Conservation (phyloP, 495 filamentous ascomycete species). For the Choiromyces venosus region DNA sequence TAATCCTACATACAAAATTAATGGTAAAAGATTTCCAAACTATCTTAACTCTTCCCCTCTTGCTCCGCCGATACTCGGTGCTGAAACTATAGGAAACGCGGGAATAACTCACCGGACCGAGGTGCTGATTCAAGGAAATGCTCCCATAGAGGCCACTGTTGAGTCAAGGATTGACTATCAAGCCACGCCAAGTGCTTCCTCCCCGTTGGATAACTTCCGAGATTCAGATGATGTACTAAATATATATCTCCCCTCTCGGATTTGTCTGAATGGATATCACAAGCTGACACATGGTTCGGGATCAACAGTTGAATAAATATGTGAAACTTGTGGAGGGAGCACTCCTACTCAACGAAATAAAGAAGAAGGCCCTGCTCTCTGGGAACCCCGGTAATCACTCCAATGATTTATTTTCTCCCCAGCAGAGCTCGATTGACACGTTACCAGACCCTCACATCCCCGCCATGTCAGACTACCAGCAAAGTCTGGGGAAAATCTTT, state of each 20-base stretch:
- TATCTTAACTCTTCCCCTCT: neutral
- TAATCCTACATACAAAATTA: neutral
- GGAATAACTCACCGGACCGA: neutral
- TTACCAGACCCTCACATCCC: neutral
- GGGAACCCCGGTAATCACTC: neutral
- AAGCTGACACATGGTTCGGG: neutral
- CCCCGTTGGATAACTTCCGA: neutral
- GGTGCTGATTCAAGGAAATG: neutral
- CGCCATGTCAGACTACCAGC: neutral
- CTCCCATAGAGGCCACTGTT: neutral
- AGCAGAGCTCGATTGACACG: neutral
- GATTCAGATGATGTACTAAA: neutral
- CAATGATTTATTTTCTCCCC: neutral
- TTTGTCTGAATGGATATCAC: neutral
- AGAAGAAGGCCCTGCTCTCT: neutral
- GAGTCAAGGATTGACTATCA: neutral
- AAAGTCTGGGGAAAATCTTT: neutral
- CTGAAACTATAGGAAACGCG: neutral
- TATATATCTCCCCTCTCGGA: neutral
- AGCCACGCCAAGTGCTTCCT: neutral
- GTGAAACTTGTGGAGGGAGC: fast-evolving
- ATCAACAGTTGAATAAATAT: neutral
- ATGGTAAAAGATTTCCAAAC: neutral
- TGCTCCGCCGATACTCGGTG: neutral
- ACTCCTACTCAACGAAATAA: neutral